phyloP scores from a whole-genome alignment of 1,139 yeast species.

The Candida dubliniensis region DNA sequence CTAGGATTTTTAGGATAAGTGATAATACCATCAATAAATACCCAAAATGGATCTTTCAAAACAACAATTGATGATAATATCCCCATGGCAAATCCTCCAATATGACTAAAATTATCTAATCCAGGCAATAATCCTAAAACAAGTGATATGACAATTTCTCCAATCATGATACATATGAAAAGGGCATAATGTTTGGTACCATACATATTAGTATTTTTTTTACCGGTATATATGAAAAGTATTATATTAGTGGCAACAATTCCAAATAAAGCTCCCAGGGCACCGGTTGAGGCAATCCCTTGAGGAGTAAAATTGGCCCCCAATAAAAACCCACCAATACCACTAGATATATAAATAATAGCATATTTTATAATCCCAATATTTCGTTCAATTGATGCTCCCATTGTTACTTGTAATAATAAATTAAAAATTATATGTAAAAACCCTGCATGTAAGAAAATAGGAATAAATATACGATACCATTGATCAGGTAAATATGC shows the following conservation, averaged over 20 bases:
- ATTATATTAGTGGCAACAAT: constrained; percentile 63
- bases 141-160: constrained; percentile 60
- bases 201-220: constrained; percentile 45
- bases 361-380: constrained; percentile 60
- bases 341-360: constrained; percentile 59
- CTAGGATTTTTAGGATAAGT: constrained; percentile 37
- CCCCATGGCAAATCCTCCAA: constrained; percentile 76
- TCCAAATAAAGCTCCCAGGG: constrained; percentile 76
- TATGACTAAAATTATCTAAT: constrained; percentile 71
- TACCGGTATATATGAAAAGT: constrained; percentile 57
- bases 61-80: constrained; percentile 50
- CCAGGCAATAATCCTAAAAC: constrained; percentile 74
- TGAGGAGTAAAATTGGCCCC: constrained; percentile 74
- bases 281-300: constrained; percentile 72
- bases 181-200: constrained; percentile 44
- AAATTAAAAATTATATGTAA: constrained; percentile 68
- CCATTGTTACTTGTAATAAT: constrained; percentile 61
- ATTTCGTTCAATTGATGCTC: constrained; percentile 58
- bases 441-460: constrained; percentile 76
- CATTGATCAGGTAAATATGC: constrained; percentile 57
- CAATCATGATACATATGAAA: constrained; percentile 48
- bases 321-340: constrained; percentile 66
- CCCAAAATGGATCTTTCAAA: constrained; percentile 60
- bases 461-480: constrained; percentile 70
- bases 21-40: constrained; percentile 43